phyloP scores from a whole-genome alignment of 768 basidiomycete genomes.

The Tulasnella sp. region DNA sequence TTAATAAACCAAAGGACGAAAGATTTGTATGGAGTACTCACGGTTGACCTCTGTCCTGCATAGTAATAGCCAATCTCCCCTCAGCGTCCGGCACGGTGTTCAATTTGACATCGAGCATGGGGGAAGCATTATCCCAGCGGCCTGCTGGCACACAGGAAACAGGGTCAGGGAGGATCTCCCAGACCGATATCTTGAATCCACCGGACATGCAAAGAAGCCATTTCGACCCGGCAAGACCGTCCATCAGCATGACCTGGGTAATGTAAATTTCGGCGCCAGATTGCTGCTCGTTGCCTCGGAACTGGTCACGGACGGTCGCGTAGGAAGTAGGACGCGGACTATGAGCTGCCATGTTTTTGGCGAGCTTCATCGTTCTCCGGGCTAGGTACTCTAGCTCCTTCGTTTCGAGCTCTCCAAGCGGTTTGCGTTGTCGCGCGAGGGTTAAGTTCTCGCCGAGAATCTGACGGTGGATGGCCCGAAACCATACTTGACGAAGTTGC shows the following conservation, averaged over 20 bases:
- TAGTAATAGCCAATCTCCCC: slow-evolving; percentile 17
- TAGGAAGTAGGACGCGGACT: not conserved
- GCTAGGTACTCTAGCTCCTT: slow-evolving; percentile 21
- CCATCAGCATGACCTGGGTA: slow-evolving; percentile 26
- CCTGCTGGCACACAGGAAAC: slow-evolving; percentile 18
- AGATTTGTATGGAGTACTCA: not conserved
- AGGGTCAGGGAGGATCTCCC: slow-evolving; percentile 28
- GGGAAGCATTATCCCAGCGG: slow-evolving; percentile 13
- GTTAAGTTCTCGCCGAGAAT: slow-evolving; percentile 13
- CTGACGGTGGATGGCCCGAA: not conserved
- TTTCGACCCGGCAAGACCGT: slow-evolving; percentile 2
- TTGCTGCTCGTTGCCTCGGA: not conserved
- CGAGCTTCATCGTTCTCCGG: slow-evolving; percentile 13
- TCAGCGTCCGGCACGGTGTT: not conserved
- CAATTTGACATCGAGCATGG: slow-evolving; percentile 5
- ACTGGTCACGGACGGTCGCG: not conserved
- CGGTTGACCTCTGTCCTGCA: not conserved
- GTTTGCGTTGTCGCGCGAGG: not conserved
- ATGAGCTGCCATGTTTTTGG: slow-evolving; percentile 7
- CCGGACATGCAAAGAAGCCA: slow-evolving; percentile 22
- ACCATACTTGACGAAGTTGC: slow-evolving; percentile 9
- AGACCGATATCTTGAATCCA: not conserved
- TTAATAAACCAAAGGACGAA: not conserved
- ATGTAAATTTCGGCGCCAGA: slow-evolving; percentile 19
- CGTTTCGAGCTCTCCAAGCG: not conserved